Evolutionary conservation across 1,284 basidiomycete genomes (phyloP).

Genomic region (Irpex sp.): DNA sequence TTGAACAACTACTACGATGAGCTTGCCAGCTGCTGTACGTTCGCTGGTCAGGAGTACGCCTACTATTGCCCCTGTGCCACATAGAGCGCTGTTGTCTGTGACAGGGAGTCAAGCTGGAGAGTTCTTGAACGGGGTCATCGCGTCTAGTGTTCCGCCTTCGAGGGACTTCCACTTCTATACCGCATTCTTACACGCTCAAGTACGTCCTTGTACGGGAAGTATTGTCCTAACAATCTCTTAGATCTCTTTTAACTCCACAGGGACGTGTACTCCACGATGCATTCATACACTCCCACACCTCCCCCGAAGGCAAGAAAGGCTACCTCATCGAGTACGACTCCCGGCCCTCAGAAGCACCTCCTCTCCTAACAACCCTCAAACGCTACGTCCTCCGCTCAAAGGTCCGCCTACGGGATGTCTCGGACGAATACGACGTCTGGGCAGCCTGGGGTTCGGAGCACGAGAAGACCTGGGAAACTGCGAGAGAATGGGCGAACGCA

Average conservation of each 20-base stretch:
- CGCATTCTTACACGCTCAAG: constrained; percentile 86
- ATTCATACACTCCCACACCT: constrained; percentile 73
- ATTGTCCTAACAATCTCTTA: too few species aligned
- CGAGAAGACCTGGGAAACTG: constrained; percentile 34
- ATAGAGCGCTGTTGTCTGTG: constrained; percentile 70
- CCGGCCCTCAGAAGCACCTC: constrained; percentile 48
- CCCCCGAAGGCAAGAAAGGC: constrained; percentile 41
- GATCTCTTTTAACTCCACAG: constrained; percentile 36
- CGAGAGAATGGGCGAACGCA: constrained; percentile 51
- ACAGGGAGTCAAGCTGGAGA: constrained; percentile 80
- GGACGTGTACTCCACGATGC: constrained; percentile 89
- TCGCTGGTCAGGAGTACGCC: constrained; percentile 48
- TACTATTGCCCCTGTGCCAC: constrained; percentile 57
- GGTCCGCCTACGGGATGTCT: constrained; percentile 78
- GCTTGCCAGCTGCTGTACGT: constrained; percentile 37
- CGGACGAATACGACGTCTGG: constrained; percentile 76
- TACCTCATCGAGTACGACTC: constrained; percentile 78
- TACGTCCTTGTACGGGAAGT: too few species aligned
- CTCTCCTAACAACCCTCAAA: constrained; percentile 68
- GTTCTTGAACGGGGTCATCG: constrained; percentile 87
- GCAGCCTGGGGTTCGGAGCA: constrained; percentile 67
- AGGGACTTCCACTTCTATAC: constrained; percentile 65
- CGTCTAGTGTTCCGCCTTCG: constrained; percentile 52
- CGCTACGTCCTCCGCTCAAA: constrained; percentile 89
- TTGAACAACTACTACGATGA: constrained; percentile 11